Percentiles rank a stretch among this genome's conserved stretches.
phyloP scores from a whole-genome alignment of 805 yeast genomes.

The Nakazawaea pomicola region DNA sequence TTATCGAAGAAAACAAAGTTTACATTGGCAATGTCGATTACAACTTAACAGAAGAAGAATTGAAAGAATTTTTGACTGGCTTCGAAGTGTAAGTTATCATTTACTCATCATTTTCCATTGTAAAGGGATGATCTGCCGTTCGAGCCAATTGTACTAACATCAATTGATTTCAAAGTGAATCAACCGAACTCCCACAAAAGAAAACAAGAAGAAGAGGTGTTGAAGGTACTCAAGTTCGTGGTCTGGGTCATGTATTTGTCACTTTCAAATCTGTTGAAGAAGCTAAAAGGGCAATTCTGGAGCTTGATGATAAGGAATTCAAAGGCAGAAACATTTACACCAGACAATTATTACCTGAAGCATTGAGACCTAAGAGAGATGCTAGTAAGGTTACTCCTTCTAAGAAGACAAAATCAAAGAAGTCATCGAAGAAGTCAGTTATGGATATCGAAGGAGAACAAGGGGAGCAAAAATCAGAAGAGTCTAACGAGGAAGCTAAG shows the following conservation, averaged over 20 bases:
- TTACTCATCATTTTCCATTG: not conserved
- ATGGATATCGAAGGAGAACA: slow-evolving; percentile 7
- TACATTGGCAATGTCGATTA: slow-evolving; percentile 42
- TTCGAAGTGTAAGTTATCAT: slow-evolving; percentile 33
- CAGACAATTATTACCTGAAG: slow-evolving; percentile 45
- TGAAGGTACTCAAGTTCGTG: slow-evolving; percentile 20
- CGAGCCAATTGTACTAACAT: not conserved
- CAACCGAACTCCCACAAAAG: slow-evolving; percentile 28
- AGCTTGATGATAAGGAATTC: slow-evolving; percentile 23
- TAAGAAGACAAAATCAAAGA: slow-evolving; percentile 26
- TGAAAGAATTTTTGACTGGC: slow-evolving; percentile 32
- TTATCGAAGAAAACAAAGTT: slow-evolving; percentile 37
- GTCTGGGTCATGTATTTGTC: slow-evolving; percentile 42
- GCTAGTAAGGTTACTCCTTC: slow-evolving; percentile 5
- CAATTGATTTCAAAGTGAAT: slow-evolving; percentile 8
- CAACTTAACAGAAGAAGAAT: slow-evolving; percentile 39
- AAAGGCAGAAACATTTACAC: slow-evolving; percentile 40
- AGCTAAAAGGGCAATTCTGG: slow-evolving; percentile 57
- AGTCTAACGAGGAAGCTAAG: too few species aligned
- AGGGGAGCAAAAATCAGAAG: slow-evolving; percentile 9
- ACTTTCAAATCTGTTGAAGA: slow-evolving; percentile 54
- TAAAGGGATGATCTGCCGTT: not conserved
- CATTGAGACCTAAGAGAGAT: slow-evolving; percentile 14
- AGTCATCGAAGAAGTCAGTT: slow-evolving; percentile 17
- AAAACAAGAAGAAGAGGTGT: slow-evolving; percentile 14